These are phyloP conservation scores for Stentor coeruleus DNA, from an alignment of 73 alveolate species.

Conservation along the genomic window DNA sequence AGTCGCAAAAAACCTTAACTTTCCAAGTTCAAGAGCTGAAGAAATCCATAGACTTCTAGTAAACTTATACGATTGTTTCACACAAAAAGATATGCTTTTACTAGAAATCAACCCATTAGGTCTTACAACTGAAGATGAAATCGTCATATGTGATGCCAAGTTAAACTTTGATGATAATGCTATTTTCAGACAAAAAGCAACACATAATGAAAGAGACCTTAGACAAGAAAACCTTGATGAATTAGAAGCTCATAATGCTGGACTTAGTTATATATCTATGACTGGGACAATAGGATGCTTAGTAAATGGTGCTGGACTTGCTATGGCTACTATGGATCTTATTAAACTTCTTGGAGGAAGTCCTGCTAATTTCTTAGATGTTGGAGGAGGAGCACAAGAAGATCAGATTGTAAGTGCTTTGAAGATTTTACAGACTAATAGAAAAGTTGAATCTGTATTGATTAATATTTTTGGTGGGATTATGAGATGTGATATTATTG, in stretches of 20 bases:
- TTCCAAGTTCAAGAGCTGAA: not conserved
- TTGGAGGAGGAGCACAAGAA: slow-evolving; percentile 87
- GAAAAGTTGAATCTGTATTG: slow-evolving; percentile 81
- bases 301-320: slow-evolving; percentile 98
- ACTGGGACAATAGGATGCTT: slow-evolving; percentile 69
- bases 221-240: slow-evolving; percentile 61
- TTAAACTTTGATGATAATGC: slow-evolving; percentile 88
- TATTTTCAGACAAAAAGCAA: slow-evolving; percentile 71
- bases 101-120: slow-evolving; percentile 66
- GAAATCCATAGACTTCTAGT: not conserved
- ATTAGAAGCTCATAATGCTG: not conserved
- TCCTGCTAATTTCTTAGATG: slow-evolving; percentile 95
- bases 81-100: slow-evolving; percentile 42
- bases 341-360: slow-evolving; percentile 73
- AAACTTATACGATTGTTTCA: slow-evolving; percentile 45
- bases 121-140: slow-evolving; percentile 24
- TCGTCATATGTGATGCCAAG: slow-evolving; percentile 29
- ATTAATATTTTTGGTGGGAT: slow-evolving; percentile 93
- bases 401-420: slow-evolving; percentile 56
- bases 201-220: slow-evolving; percentile 61
- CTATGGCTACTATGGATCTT: slow-evolving; percentile 93
- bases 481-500: slow-evolving; percentile 42
- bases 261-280: not conserved
- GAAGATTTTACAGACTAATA: slow-evolving; percentile 54
- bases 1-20: not conserved